Conservation (phyloP, 495 filamentous ascomycete genomes). For the Tuber calosporum region DNA sequence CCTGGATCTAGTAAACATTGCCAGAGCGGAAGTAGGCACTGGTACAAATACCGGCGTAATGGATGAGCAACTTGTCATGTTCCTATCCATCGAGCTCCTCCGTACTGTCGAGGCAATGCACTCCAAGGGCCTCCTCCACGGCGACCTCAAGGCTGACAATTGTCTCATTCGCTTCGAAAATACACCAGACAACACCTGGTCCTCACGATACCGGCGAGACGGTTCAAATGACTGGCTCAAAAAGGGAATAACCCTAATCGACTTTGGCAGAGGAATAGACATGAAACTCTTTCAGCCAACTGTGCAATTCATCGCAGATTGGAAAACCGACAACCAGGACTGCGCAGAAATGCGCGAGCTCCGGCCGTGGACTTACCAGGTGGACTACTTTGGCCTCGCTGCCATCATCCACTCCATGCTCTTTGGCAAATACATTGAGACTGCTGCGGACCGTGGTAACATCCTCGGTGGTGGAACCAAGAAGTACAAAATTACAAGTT, state of each 20-base stretch:
- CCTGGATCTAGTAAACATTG: constrained; percentile 82
- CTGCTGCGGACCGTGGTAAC: constrained; percentile 51
- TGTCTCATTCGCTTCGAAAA: constrained; percentile 77
- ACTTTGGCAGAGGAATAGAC: constrained; percentile 92
- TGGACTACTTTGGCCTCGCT: constrained; percentile 88
- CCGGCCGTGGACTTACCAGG: constrained; percentile 90
- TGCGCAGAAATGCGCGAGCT: constrained; percentile 91
- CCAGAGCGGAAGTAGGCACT: constrained; percentile 57
- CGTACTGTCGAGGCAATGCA: constrained; percentile 85
- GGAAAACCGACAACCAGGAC: constrained; percentile 74
- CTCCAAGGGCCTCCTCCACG: constrained; percentile 70
- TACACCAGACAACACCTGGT: constrained; percentile 46
- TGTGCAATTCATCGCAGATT: constrained; percentile 89
- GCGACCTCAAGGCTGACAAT: constrained; percentile 93
- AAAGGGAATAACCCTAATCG: constrained; percentile 79
- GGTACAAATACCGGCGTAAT: constrained; percentile 54
- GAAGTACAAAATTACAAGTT: constrained; percentile 65
- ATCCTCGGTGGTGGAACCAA: constrained; percentile 49
- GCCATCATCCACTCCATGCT: constrained; percentile 77
- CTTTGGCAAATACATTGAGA: constrained; percentile 92
- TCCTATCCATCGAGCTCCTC: constrained; percentile 85
- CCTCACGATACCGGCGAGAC: constrained; percentile 54
- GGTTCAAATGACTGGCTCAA: constrained; percentile 69
- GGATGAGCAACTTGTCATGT: constrained; percentile 87
- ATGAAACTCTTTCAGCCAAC: constrained; percentile 70